Base-by-base conservation (phyloP, 2,329 filamentous ascomycete species). In the Ophiostoma triangulosporum region DNA sequence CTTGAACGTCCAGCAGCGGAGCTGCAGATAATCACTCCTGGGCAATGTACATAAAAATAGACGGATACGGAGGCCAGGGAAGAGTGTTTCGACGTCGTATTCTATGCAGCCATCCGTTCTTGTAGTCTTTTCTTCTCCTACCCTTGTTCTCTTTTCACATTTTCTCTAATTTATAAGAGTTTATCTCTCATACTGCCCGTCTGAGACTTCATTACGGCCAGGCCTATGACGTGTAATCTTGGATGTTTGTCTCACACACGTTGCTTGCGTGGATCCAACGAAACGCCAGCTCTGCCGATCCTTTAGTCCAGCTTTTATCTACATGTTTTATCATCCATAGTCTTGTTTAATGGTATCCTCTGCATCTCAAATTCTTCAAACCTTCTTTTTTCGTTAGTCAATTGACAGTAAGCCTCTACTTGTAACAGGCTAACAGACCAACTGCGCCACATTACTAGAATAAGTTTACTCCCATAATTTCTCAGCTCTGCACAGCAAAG, bases 261-360 rank as follows among this genome's bases (percentile, higher is more conserved):
- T 15, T 32, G 43, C 43, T 31, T 52, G 51, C 32, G 43, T 48
- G 32, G 51, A 38, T 48, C 43, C 51, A 38, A 48, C 40, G 24
- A n/a, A 40, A n/a, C n/a, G 22, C 32, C 32, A 14, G 40, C 22
- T 20, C 27, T 38, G 26, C 33, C 31, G 32, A 36, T 53, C n/a
- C 43, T 53, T 11, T 35, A 9, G n/a, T n/a, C n/a, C n/a, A n/a
- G n/a, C n/a, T 14, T 8, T 35, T 14, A 17, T 31, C 26, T n/a
- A 20, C 7, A 27, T 4, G 12, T 31, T 12, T 17, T n/a, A n/a
- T n/a, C n/a, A n/a, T n/a, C n/a, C n/a, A n/a, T n/a, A n/a, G n/a
- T n/a, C n/a, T n/a, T n/a, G n/a, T n/a, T n/a, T n/a, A n/a, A n/a
- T n/a, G n/a, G n/a, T n/a, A n/a, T n/a, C n/a, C n/a, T n/a, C n/a